Base-by-base conservation (phyloP, 2,329 filamentous ascomycete genomes). In the Teratosphaeria zuluensis region DNA sequence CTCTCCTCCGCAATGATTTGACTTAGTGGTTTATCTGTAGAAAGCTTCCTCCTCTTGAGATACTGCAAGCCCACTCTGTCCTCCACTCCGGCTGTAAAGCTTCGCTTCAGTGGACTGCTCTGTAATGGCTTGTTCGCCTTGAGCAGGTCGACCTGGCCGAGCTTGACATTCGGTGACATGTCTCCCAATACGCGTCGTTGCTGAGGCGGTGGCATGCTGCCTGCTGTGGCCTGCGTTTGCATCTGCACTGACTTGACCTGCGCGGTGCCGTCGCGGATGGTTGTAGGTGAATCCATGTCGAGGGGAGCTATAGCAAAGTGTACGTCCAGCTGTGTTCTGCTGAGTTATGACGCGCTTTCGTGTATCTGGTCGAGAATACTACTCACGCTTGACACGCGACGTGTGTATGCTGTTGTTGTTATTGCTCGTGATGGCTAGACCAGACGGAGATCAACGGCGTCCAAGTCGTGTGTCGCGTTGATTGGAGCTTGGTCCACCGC, bases 61-160 rank as follows among this genome's bases (percentile, higher is more conserved):
- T 73, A 73, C 32, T 57, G 69, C 61, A 73, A 66, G 42, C 71
- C 71, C 32, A 65, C 62, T 9, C 58, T 64, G n/a, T 65, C 64
- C 38, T 72, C 66, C 42, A 68, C 63, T 28, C 65, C 59, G 8
- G 70, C 65, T 4, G 63, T 68, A 56, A 69, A 68, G 53, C 62
- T 68, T 16, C 71, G 64, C 59, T 73, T 73, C n/a, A 72, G 62
- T 24, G 69, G 69, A 55, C 67, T 70, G 54, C 66, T 62, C 6
- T 57, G 57, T 56, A 66, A 59, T 42, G 64, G 57, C 53, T 67
- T 68, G 56, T 59, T 64, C n/a, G 28, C 12, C 19, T 62, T 59
- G 30, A 58, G 48, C 14, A 62, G 16, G 5, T 56, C 59, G 7
- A 58, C 42, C 16, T 53, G 28, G 35, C 57, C 61, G 33, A 61